Evolutionary conservation across 176 grass and related monocot genomes (phyloP).

Genomic region (barley (Hordeum vulgare)): MorexV3_pseudomolecules_assembly NC_058519.1:633118569-633119068

Average conservation of each 20-base stretch:
- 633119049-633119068: too few relatives aligned
- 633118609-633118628: slow-evolving; percentile 56
- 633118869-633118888: too few relatives aligned
- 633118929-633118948: too few relatives aligned
- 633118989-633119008: too few relatives aligned
- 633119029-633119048: too few relatives aligned
- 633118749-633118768: slow-evolving; percentile 56
- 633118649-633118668: slow-evolving; percentile 53
- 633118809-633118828: background rate
- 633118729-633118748: slow-evolving; percentile 89
- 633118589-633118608: slow-evolving; percentile 75
- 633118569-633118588: slow-evolving; percentile 70
- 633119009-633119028: too few relatives aligned
- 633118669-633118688: slow-evolving; percentile 43
- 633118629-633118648: slow-evolving; percentile 91
- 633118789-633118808: slow-evolving; percentile 74
- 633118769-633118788: slow-evolving; percentile 46
- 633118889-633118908: too few relatives aligned
- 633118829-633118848: too few relatives aligned
- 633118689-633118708: slow-evolving; percentile 27
- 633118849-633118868: too few relatives aligned
- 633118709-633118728: slow-evolving; percentile 60
- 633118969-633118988: too few relatives aligned
- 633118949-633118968: too few relatives aligned
- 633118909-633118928: too few relatives aligned